Evolutionary conservation across 2,329 filamentous ascomycete genomes (phyloP), one percentile per base, ranked within the genome.

Genomic region (Nemania sp.): DNA sequence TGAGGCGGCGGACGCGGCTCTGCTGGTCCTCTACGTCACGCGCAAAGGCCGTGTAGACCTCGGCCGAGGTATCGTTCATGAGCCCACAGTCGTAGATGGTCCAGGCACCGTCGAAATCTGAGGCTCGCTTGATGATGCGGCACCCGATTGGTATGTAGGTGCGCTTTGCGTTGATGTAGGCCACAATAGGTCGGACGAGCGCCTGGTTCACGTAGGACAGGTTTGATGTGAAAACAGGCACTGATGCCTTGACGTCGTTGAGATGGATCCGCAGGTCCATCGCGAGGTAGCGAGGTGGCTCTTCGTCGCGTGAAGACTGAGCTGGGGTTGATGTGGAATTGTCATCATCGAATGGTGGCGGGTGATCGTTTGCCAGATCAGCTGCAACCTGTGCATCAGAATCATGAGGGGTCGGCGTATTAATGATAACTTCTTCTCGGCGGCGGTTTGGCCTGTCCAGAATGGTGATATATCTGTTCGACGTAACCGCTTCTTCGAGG

Each of bases 101-200:
- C 95, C 95, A 98, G 68, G 90, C 91, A 35, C 95, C 95, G 74
- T 98, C 91, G 71, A 99, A 99, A 74, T 99, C 95, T 60, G 84
- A 84, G 17, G 88, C 84, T 6, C 88, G 87, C 79, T 99, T 99
- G 65, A 98, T 92, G 50, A 99, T 91, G 62, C 94, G 90, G 77
- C 95, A 98, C 69, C 89, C 90, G 69, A 99, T 92, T 25, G 95
- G 95, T 45, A 99, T 98, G 72, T 97, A 98, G 0, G 94, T 96
- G 72, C 89, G 89, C 74, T 92, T 91, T 43, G 92, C 91, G 76
- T 99, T 99, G 77, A 99, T 98, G 75, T 98, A 99, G 6, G 95
- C 95, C 42, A 99, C 93, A 63, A 99, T 99, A 15, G 95, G 95
- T 4, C 95, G 87, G 37, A 98, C 91, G 4, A 98, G 87, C 1